Base-by-base conservation (phyloP, 2,329 filamentous ascomycete genomes). In the Alternaria brassicicola region DNA sequence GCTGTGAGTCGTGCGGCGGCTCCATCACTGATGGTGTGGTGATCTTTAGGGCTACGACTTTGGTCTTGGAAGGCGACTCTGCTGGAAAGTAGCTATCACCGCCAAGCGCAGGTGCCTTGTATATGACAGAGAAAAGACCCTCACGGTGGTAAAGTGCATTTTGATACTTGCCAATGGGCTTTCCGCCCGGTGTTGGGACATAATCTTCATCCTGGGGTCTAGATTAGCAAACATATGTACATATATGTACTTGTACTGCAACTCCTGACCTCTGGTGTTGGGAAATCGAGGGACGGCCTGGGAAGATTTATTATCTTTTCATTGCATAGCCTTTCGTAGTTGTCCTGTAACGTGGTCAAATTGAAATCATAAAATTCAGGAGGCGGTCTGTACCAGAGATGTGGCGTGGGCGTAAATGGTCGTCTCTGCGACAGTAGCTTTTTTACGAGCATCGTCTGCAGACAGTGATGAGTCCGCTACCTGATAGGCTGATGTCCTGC, bases 71-170 rank as follows among this genome's bases (percentile, higher is more conserved):
- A 17, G 65, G 50, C 13, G 58, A 59, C 15, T 66, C 62, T 19
- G 66, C 42, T 9, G 67, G 61, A 46, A 63, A 73, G 64, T 60
- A 79, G 30, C 76, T 70, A 3, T 77, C 71, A n/a, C 68, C 64
- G 31, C 66, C 60, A 17, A 75, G 76, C 19, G 78, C 75, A 17
- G 81, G 79, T 38, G 88, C 88, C 67, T 89, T 89, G 79, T 93
- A 98, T 49, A 99, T 88, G 54, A 89, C 86, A 17, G 94, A 95
- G 61, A 92, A 95, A 12, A 94, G 81, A 19, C 95, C 95, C 62
- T 86, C 83, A 57, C 79, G 80, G 68, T 85, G 80, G 74, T 86
- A 85, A 19, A 82, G 75, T 45, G 85, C 86, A 62, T 84, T 82
- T 41, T 78, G 78, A 71, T 88, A 89, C 25, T 76, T 77, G 3